Evolutionary conservation across 2,329 filamentous ascomycete genomes (phyloP).

Genomic region (Alternaria sp.): DNA sequence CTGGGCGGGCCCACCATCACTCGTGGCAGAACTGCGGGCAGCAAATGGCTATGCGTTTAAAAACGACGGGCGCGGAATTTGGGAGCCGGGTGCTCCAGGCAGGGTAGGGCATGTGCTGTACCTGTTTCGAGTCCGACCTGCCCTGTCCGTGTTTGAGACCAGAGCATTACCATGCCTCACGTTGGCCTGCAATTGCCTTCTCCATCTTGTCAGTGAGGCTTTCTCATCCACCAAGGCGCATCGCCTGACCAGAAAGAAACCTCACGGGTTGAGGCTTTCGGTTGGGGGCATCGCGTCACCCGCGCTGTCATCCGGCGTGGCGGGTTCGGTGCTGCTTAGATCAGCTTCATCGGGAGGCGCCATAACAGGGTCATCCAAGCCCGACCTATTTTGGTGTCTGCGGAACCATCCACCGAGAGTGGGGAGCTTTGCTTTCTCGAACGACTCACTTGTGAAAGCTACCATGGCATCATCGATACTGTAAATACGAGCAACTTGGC

Average conservation of each 20-base stretch:
- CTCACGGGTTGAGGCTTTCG: constrained; percentile 25
- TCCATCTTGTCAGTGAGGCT: constrained; percentile 13
- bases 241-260: constrained; percentile 30
- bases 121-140: constrained; percentile 43
- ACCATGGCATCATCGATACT: constrained; percentile 6
- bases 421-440: constrained; percentile 1
- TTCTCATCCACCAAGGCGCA: constrained; percentile 2
- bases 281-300: constrained; percentile 37
- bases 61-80: constrained; percentile 41
- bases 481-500: background rate
- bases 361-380: constrained; percentile 27
- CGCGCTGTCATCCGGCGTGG: constrained; percentile 44
- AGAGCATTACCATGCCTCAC: constrained; percentile 27
- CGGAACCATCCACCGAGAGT: constrained; percentile 26
- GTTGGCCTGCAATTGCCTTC: constrained; percentile 20
- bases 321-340: constrained; percentile 38
- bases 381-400: constrained; percentile 36
- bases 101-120: constrained; percentile 34
- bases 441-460: constrained; percentile 2
- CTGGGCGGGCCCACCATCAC: constrained; percentile 36
- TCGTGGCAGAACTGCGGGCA: constrained; percentile 37
- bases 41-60: constrained; percentile 45
- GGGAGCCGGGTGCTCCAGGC: constrained; percentile 37
- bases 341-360: constrained; percentile 39
- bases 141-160: constrained; percentile 37